These are phyloP conservation scores for Aspergillus neotritici DNA, from an alignment of 2,329 filamentous ascomycete genomes.

Conservation along the genomic window DNA sequence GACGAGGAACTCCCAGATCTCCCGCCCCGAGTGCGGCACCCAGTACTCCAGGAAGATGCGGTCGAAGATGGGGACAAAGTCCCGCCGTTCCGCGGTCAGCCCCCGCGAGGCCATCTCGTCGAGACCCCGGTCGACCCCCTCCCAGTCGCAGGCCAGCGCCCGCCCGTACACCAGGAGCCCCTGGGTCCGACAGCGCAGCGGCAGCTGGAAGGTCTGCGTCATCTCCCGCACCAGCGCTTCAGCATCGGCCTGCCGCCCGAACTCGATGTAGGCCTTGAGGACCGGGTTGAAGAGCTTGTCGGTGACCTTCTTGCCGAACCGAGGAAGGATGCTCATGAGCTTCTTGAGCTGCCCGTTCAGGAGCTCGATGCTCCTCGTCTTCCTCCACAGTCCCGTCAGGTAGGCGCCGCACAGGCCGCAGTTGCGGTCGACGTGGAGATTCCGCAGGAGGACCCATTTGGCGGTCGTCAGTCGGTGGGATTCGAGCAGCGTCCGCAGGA, in stretches of 20 bases:
- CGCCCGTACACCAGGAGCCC: conserved; percentile 34
- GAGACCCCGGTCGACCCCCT: conserved; percentile 34
- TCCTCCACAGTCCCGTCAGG: conserved; percentile 36
- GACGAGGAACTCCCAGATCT: conserved; percentile 34
- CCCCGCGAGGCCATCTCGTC: conserved; percentile 33
- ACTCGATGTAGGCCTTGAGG: conserved; percentile 36
- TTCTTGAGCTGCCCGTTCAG: conserved; percentile 31
- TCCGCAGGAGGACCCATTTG: conserved; percentile 31
- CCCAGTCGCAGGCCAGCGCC: conserved; percentile 37
- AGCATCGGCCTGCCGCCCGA: conserved; percentile 31
- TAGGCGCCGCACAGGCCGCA: conserved; percentile 35
- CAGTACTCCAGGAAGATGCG: conserved; percentile 40
- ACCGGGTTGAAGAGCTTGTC: conserved; percentile 39
- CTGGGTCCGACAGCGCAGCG: conserved; percentile 30
- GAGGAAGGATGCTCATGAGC: conserved; percentile 22
- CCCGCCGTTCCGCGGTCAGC: conserved; percentile 22
- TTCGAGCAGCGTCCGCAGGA: conserved; percentile 35
- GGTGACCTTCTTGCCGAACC: conserved; percentile 28
- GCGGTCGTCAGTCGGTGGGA: conserved; percentile 33
- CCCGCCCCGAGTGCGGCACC: conserved; percentile 28
- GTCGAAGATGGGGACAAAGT: conserved; percentile 33
- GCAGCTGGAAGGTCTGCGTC: conserved; percentile 23
- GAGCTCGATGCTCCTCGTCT: conserved; percentile 33
- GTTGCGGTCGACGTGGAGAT: conserved; percentile 28
- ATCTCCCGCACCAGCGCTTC: conserved; percentile 34